Conservation (phyloP, 1,139 yeast species). For the Saccharomycopsis hybrid region DNA sequence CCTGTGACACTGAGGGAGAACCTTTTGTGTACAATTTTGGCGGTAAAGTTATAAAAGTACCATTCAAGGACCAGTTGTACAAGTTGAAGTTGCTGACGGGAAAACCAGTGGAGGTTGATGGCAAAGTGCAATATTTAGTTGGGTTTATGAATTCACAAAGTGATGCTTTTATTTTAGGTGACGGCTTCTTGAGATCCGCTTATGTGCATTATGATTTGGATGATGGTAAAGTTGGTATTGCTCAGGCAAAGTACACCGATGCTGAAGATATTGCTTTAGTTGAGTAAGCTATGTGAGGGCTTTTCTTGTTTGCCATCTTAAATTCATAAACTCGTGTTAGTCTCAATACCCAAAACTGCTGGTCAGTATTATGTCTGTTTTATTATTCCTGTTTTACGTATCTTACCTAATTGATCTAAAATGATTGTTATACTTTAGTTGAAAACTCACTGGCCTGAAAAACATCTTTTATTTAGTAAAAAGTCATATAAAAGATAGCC, state of each 20-base stretch:
- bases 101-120: neutral
- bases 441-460: neutral
- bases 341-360: no score
- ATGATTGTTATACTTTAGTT: no score
- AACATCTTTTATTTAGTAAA: no score
- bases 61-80: slow-evolving; percentile 13
- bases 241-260: slow-evolving; percentile 32
- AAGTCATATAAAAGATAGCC: no score
- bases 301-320: no score
- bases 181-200: slow-evolving; percentile 45
- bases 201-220: slow-evolving; percentile 54
- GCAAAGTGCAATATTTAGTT: slow-evolving; percentile 27
- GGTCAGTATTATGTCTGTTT: no score
- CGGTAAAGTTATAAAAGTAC: slow-evolving; percentile 12
- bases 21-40: slow-evolving; percentile 22
- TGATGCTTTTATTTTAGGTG: slow-evolving; percentile 36
- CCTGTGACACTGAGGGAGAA: slow-evolving; percentile 25
- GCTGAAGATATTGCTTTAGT: neutral
- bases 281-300: no score
- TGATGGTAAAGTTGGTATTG: slow-evolving; percentile 40
- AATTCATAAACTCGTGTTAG: no score
- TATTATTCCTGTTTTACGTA: no score
- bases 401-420: no score
- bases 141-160: slow-evolving; percentile 26
- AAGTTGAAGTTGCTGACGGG: neutral